Evolutionary conservation across 371 early-diverging fungal genomes (phyloP).

Genomic region (Rhizopus arrhizus): DNA sequence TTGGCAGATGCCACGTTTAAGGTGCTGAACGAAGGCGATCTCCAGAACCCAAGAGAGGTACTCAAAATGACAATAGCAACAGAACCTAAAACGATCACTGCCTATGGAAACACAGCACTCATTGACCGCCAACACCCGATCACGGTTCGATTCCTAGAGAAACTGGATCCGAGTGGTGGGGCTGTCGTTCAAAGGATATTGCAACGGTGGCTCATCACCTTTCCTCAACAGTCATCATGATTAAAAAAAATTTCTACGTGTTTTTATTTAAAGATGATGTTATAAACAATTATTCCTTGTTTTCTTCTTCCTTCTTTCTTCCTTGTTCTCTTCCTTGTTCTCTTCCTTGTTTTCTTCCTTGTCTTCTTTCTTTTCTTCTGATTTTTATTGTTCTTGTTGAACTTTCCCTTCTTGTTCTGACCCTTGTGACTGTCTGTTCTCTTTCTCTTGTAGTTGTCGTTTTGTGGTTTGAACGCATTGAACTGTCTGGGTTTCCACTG

Average conservation of each 20-base stretch:
- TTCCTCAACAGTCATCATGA: slow-evolving; percentile 9
- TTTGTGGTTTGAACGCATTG: slow-evolving; percentile 25
- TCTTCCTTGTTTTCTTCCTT: slow-evolving; percentile 12
- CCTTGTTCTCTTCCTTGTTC: slow-evolving; percentile 3
- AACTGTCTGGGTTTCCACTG: slow-evolving; percentile 10
- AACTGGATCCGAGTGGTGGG: slow-evolving; percentile 56
- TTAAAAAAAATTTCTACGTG: not conserved
- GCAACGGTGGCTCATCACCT: slow-evolving; percentile 52
- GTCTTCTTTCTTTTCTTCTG: slow-evolving; percentile 13
- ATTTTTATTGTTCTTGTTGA: slow-evolving; percentile 19
- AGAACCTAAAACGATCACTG: slow-evolving; percentile 11
- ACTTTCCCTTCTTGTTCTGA: not conserved
- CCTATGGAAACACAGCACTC: slow-evolving; percentile 43
- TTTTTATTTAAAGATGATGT: not conserved
- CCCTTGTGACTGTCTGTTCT: not conserved
- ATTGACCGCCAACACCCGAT: slow-evolving; percentile 42
- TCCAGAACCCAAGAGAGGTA: slow-evolving; percentile 43
- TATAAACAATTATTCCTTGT: not conserved
- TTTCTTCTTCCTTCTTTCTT: slow-evolving; percentile 4
- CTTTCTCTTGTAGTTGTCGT: slow-evolving; percentile 25
- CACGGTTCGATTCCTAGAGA: slow-evolving; percentile 59
- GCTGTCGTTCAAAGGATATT: slow-evolving; percentile 60
- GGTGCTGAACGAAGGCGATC: slow-evolving; percentile 41
- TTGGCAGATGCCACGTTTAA: slow-evolving; percentile 50
- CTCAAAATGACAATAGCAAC: slow-evolving; percentile 47